Conservation (phyloP, 2,329 filamentous ascomycete genomes). For the Chrysosporium queenslandicum region DNA sequence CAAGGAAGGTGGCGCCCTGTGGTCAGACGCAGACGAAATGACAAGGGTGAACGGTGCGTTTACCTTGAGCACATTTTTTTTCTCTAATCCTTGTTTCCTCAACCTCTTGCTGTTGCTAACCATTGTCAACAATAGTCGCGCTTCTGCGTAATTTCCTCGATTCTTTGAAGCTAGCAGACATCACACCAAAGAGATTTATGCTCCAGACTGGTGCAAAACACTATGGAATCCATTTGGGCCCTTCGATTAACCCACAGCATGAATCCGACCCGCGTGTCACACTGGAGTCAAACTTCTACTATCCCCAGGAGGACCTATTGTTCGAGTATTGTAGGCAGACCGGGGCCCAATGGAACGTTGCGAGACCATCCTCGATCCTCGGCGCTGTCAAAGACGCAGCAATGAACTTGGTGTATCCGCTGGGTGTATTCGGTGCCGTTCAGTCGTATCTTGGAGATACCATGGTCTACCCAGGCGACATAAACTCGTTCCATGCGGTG, state of each 20-base stretch:
- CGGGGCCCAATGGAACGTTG: conserved; percentile 21
- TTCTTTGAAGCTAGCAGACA: conserved; percentile 34
- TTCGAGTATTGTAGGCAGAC: conserved; percentile 20
- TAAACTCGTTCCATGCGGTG: conserved; percentile 18
- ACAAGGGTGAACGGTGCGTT: conserved; percentile 36
- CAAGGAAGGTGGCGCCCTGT: conserved; percentile 37
- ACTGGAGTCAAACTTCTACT: conserved; percentile 25
- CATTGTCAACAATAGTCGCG: conserved; percentile 10
- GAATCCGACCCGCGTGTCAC: conserved; percentile 21
- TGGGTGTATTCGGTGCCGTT: conserved; percentile 22
- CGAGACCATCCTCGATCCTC: conserved; percentile 21
- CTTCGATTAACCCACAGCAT: conserved; percentile 19
- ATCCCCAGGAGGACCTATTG: conserved; percentile 22
- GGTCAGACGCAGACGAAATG: conserved; percentile 44
- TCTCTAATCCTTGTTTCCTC: neutral
- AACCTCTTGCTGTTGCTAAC: neutral
- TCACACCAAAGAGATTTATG: conserved; percentile 40
- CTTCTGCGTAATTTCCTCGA: conserved; percentile 43
- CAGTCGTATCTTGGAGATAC: conserved; percentile 19
- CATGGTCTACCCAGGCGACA: conserved; percentile 20
- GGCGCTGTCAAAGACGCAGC: conserved; percentile 22
- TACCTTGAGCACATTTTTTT: neutral
- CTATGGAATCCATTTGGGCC: conserved; percentile 22
- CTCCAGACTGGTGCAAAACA: conserved; percentile 33
- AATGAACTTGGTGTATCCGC: conserved; percentile 21